Base-by-base conservation (phyloP, 2,329 filamentous ascomycete genomes). In the Fusarium newnesense region DNA sequence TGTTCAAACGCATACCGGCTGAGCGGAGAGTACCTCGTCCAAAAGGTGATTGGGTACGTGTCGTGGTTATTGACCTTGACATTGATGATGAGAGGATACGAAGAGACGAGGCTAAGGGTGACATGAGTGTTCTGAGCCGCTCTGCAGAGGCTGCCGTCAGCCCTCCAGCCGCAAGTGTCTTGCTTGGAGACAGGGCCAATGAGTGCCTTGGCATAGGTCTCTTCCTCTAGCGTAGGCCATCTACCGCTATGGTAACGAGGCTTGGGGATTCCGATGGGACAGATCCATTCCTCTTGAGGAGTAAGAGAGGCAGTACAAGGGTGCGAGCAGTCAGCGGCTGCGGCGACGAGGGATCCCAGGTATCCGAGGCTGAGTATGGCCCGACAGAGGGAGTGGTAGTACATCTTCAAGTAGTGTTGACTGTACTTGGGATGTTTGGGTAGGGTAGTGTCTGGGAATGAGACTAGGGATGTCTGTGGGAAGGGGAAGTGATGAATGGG, bases 391-490 rank as follows among this genome's bases (percentile, higher is more conserved):
- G 19, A 11, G 2, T 34, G 4, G 47, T n/a, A 15, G 30, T 34
- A 15, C 47, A 50, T 50, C 5, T 10, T 24, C 6, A 15, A 10
- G 16, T 9, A 34, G 11, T 34, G 8, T 19, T 5, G 1, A 34
- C 8, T 10, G 2, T 12, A 1, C 5, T 50, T 47, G 2, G 4
- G 30, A 34, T 34, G n/a, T 1, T 24, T 19, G 18, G 3, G 16
- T 10, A 2, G 47, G 30, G 6, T 7, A 13, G 16, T 24, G 3
- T 50, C 4, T 24, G 16, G 16, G 36, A 37, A 37, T 37, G 16
- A 9, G 36, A 37, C 18, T 37, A 13, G 16, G 36, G 16, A 37
- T 18, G 16, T 18, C 16, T 36, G 15, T 36, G 18, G 15, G 8
- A 5, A 24, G 19, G 21, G 30, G n/a, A 24, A 19, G 21, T 24